Evolutionary conservation across 306 rosid species (phyloP).

Genomic region (Hippophae tibetana): DNA sequence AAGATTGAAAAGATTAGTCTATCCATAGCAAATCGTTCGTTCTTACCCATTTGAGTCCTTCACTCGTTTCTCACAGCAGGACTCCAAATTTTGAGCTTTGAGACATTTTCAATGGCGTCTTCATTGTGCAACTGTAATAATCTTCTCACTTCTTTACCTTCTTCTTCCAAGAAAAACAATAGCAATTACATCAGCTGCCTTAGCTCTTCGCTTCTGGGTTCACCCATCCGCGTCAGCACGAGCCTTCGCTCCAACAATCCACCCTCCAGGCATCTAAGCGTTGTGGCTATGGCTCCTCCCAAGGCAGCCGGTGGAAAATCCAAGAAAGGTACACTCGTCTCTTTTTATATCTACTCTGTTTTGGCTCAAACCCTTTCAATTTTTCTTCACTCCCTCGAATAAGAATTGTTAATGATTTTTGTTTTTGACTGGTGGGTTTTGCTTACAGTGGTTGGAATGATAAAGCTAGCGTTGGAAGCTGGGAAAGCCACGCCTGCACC

Average conservation of each 20-base stretch:
- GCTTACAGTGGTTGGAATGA: conserved; percentile 65
- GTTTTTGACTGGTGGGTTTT: not conserved
- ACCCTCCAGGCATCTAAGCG: conserved; percentile 37
- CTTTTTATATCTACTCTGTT: not conserved
- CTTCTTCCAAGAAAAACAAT: conserved; percentile 8
- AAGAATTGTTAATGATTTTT: not conserved
- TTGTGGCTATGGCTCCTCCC: conserved; percentile 92
- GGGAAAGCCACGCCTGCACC: conserved; percentile 99
- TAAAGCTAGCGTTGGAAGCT: conserved; percentile 93
- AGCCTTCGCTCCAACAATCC: conserved; percentile 7
- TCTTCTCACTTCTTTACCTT: conserved; percentile 12
- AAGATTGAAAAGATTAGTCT: too few relatives aligned
- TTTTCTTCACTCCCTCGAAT: not conserved
- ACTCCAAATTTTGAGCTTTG: too few relatives aligned
- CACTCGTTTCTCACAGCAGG: too few relatives aligned
- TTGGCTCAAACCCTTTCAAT: not conserved
- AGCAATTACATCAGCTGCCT: conserved; percentile 5
- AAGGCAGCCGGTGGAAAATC: conserved; percentile 83
- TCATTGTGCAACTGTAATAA: conserved; percentile 20
- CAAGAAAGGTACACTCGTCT: conserved; percentile 55
- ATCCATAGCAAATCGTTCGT: too few relatives aligned
- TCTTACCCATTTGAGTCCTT: too few relatives aligned
- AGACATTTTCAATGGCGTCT: too few relatives aligned
- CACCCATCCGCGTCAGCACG: conserved; percentile 23
- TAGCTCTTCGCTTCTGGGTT: conserved; percentile 42